Conservation (phyloP, 2,329 filamentous ascomycete species). For the Paraconiothyrium brasiliense region DNA sequence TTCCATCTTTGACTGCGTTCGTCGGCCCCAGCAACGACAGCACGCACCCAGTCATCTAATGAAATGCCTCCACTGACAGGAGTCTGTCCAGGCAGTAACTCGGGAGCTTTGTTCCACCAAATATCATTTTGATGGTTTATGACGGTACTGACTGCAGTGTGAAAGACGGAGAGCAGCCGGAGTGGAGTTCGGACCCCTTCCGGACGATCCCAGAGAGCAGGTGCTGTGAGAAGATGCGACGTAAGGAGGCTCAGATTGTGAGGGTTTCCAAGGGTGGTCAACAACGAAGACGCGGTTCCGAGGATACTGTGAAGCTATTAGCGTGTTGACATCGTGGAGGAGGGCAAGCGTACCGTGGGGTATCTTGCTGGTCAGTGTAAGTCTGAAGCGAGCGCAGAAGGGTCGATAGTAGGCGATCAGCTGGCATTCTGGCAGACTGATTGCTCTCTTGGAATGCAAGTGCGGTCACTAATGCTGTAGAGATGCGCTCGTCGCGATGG, state of each 20-base stretch:
- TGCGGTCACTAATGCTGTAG: neutral
- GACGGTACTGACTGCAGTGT: slow-evolving; percentile 69
- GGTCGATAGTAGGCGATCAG: slow-evolving; percentile 72
- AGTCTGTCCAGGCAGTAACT: slow-evolving; percentile 40
- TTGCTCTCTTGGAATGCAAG: slow-evolving; percentile 13
- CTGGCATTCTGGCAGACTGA: slow-evolving; percentile 62
- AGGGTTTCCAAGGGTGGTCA: slow-evolving; percentile 76
- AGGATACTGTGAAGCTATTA: slow-evolving; percentile 56
- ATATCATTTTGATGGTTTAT: slow-evolving; percentile 58
- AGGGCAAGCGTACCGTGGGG: slow-evolving; percentile 59
- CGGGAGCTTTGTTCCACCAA: slow-evolving; percentile 36
- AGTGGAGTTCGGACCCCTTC: slow-evolving; percentile 70
- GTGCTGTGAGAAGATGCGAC: slow-evolving; percentile 75
- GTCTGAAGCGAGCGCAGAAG: slow-evolving; percentile 71
- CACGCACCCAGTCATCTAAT: slow-evolving; percentile 66
- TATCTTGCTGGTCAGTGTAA: slow-evolving; percentile 67
- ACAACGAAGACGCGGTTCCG: slow-evolving; percentile 72
- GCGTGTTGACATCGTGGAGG: slow-evolving; percentile 24
- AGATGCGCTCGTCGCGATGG: slow-evolving; percentile 13
- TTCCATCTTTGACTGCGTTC: slow-evolving; percentile 77
- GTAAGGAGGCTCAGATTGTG: slow-evolving; percentile 78
- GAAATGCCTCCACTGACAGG: slow-evolving; percentile 57
- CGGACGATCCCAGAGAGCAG: slow-evolving; percentile 73
- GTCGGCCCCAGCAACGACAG: slow-evolving; percentile 68
- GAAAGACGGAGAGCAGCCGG: slow-evolving; percentile 75